phyloP scores from a whole-genome alignment of 2,329 filamentous ascomycete species.

The Aureobasidium leucospermi region DNA sequence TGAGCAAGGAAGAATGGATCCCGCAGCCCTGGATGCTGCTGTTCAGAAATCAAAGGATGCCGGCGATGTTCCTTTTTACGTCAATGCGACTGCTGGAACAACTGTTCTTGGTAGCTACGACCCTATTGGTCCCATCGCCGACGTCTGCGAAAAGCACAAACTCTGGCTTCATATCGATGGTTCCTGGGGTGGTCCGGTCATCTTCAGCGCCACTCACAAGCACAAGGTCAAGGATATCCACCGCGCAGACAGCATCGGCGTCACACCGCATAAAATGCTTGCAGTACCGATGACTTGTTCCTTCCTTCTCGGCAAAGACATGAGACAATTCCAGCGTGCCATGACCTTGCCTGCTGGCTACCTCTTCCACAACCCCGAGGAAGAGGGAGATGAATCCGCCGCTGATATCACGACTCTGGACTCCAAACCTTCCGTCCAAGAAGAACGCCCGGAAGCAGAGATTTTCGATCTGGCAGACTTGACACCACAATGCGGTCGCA shows the following conservation, averaged over 20 bases:
- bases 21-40: slow-evolving; percentile 55
- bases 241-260: slow-evolving; percentile 71
- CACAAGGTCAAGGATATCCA: slow-evolving; percentile 63
- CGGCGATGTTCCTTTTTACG: slow-evolving; percentile 81
- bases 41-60: slow-evolving; percentile 55
- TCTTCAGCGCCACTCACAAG: slow-evolving; percentile 61
- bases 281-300: slow-evolving; percentile 85
- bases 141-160: slow-evolving; percentile 61
- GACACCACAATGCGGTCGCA: slow-evolving; percentile 85
- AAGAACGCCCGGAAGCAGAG: slow-evolving; percentile 38
- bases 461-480: slow-evolving; percentile 87
- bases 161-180: slow-evolving; percentile 93
- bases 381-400: slow-evolving; percentile 27
- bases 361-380: slow-evolving; percentile 36
- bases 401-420: slow-evolving; percentile 14
- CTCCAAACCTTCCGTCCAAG: background rate
- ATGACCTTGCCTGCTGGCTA: slow-evolving; percentile 87
- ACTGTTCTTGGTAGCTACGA: slow-evolving; percentile 90
- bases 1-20: slow-evolving; percentile 61
- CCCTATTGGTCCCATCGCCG: slow-evolving; percentile 62
- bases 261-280: slow-evolving; percentile 98
- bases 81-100: slow-evolving; percentile 91
- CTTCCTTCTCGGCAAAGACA: slow-evolving; percentile 73
- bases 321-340: slow-evolving; percentile 68
- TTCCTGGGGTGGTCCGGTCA: slow-evolving; percentile 79